These are phyloP conservation scores for Xylariaceae sp. DNA, from an alignment of 2,329 filamentous ascomycete species.

Conservation along the genomic window DNA sequence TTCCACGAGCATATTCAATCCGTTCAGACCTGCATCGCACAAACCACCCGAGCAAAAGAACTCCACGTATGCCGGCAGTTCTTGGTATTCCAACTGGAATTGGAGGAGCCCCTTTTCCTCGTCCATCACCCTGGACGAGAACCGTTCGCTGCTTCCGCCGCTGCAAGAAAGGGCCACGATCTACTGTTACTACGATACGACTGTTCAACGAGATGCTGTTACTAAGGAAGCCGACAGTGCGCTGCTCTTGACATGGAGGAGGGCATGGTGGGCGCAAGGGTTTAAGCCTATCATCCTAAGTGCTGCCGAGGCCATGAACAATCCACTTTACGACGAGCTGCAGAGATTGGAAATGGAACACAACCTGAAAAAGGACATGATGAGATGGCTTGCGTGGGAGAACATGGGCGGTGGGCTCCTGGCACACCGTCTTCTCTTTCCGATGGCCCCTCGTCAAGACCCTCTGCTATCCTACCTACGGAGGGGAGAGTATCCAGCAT, in stretches of 20 bases:
- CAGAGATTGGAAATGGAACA: slow-evolving; percentile 58
- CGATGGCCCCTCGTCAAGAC: slow-evolving; percentile 76
- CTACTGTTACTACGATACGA: slow-evolving; percentile 87
- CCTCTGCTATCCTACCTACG: slow-evolving; percentile 67
- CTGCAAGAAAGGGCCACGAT: slow-evolving; percentile 66
- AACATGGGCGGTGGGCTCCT: slow-evolving; percentile 83
- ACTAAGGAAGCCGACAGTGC: slow-evolving; percentile 70
- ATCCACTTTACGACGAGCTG: slow-evolving; percentile 71
- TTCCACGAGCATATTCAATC: slow-evolving; percentile 53
- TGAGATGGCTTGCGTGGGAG: slow-evolving; percentile 90
- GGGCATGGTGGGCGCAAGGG: slow-evolving; percentile 93
- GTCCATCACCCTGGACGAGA: slow-evolving; percentile 73
- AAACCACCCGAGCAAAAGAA: slow-evolving; percentile 70
- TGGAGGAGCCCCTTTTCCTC: slow-evolving; percentile 91
- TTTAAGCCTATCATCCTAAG: slow-evolving; percentile 82
- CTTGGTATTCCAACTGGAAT: slow-evolving; percentile 85
- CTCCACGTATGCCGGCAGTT: slow-evolving; percentile 71
- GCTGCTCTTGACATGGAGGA: slow-evolving; percentile 79
- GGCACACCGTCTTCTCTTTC: slow-evolving; percentile 73
- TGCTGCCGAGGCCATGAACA: slow-evolving; percentile 74
- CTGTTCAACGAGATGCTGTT: slow-evolving; percentile 55
- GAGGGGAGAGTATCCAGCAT: slow-evolving; percentile 65
- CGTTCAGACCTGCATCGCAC: slow-evolving; percentile 67
- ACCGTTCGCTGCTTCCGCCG: slow-evolving; percentile 77
- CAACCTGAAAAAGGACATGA: slow-evolving; percentile 63